A percentile compares a stretch with the other conserved stretches of the same genome.
Conservation (phyloP, 345 rosid genomes). For the Lepidium aucheri region DNA sequence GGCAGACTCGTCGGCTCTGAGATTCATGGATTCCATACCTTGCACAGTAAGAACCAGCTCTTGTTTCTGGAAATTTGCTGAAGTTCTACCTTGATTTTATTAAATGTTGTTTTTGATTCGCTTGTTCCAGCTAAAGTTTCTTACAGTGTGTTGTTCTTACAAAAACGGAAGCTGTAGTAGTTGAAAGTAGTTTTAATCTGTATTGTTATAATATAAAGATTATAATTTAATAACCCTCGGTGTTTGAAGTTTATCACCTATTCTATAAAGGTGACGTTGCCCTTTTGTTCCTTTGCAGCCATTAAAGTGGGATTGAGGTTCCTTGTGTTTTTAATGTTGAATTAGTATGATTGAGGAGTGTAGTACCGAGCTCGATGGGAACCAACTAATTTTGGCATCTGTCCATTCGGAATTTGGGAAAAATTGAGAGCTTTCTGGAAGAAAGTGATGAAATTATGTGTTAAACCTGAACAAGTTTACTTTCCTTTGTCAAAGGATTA, state of each 20-base stretch:
- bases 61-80: background rate
- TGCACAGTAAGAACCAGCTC: constrained; percentile 39
- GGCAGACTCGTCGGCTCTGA: constrained; percentile 57
- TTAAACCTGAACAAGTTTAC: too few relatives aligned
- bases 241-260: background rate
- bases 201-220: background rate
- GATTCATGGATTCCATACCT: constrained; percentile 86
- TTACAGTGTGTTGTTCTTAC: background rate
- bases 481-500: too few relatives aligned
- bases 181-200: background rate
- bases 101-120: background rate
- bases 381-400: background rate
- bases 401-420: background rate
- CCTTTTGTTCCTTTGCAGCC: background rate
- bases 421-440: background rate
- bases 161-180: background rate
- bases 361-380: background rate
- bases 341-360: background rate
- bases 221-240: background rate
- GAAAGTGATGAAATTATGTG: background rate
- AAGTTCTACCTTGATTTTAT: background rate
- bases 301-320: background rate
- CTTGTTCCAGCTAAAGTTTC: background rate
- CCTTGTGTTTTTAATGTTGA: background rate
- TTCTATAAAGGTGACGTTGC: constrained; percentile 9